Evolutionary conservation across 1,139 yeast genomes (phyloP).

Genomic region (Yamadazyma buinensis): DNA sequence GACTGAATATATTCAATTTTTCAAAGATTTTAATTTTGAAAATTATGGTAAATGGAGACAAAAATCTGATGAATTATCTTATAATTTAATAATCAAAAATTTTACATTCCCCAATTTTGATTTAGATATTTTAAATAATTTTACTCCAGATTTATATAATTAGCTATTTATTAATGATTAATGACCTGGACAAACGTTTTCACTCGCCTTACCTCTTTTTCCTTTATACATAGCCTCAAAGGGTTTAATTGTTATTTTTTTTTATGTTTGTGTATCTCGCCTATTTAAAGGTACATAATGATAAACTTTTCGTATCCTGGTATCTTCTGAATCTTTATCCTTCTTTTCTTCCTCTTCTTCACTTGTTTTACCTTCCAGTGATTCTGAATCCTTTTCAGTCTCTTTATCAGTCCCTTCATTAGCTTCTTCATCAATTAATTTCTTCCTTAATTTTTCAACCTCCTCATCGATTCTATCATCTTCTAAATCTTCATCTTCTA

Average conservation of each 20-base stretch:
- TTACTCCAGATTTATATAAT: not conserved
- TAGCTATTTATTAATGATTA: too few relatives aligned
- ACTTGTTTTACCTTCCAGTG: not conserved
- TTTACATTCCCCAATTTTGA: constrained; percentile 3
- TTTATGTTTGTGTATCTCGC: too few relatives aligned
- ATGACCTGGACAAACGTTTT: too few relatives aligned
- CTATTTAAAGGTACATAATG: not conserved
- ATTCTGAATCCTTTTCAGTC: not conserved
- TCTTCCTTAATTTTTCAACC: constrained; percentile 1
- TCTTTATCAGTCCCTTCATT: not conserved
- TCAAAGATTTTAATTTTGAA: constrained; percentile 12
- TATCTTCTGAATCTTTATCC: not conserved
- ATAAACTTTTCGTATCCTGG: not conserved
- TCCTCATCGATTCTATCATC: constrained; percentile 22
- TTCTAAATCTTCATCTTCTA: constrained; percentile 48
- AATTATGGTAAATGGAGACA: constrained; percentile 18
- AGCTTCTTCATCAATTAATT: not conserved
- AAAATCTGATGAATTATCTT: constrained; percentile 14
- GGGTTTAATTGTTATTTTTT: too few relatives aligned
- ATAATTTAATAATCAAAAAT: constrained; percentile 8
- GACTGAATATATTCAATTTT: constrained; percentile 21
- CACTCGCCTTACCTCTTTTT: too few relatives aligned
- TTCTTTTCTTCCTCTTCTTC: constrained; percentile 1
- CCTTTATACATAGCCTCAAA: too few relatives aligned
- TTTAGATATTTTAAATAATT: not conserved